Evolutionary conservation across 2,329 filamentous ascomycete genomes (phyloP), one percentile per base, ranked within the genome.

Genomic region (Aureobasidium pullulans): DNA sequence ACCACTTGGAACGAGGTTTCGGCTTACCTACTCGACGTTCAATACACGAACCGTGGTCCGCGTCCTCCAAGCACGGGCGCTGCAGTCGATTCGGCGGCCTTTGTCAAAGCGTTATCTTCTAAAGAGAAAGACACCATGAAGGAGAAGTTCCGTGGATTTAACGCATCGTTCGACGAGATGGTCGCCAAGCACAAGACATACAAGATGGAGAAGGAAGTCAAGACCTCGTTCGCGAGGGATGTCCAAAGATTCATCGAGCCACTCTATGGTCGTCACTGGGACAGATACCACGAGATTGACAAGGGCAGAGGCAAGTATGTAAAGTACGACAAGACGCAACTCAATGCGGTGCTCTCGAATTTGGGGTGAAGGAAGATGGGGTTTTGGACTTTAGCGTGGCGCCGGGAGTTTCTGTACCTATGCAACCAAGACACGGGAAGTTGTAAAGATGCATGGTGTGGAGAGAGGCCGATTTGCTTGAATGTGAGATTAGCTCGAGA

Each of bases 301-400:
- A 96, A 96, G 78, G 94, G 94, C 61, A 95, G 92, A 76, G 93
- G 93, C 66, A 99, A 99, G 75, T 96, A 97, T 74, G 91, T 96
- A 72, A 96, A 96, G 77, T 97, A 96, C 72, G 92, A 96, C 77
- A 96, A 96, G 78, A 80, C 80, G 42, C 83, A 85, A 49, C 86
- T 99, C 67, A 84, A 88, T 48, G 83, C 83, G 23, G 75, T 81
- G 62, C 70, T 87, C 67, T 46, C 60, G 15, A 62, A 60, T 49
- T 34, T 63, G 31, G 53, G 48, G 32, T 63, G 44, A 63, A 29
- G 16, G 50, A 31, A 34, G 44, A 28, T 11, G 37, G 39, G 31
- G 11, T 15, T 44, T 60, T 23, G 23, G 32, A 19, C n/a, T 19
- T 52, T 34, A 62, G 61, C 59, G 40, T 46, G 54, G 61, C 37